Percentiles rank a stretch among this genome's conserved stretches.
These are phyloP conservation scores for Lipomyces kockii DNA, from an alignment of 805 yeast genomes.

Conservation along the genomic window DNA sequence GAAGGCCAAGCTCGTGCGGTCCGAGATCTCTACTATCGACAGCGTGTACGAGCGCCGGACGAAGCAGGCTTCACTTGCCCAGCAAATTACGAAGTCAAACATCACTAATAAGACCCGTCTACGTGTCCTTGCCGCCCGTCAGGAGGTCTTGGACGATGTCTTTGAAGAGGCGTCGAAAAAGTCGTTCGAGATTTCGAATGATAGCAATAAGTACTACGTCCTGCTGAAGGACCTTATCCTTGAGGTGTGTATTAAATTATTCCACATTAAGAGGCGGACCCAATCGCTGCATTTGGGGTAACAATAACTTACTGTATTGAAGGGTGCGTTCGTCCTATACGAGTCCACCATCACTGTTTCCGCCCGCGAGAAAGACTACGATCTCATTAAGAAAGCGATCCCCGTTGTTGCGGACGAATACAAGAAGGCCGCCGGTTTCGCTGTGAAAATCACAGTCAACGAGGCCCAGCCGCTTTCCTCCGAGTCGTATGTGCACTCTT, in stretches of 20 bases:
- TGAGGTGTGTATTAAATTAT: conserved; percentile 50
- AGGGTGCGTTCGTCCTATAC: conserved; percentile 65
- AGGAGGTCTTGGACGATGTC: conserved; percentile 73
- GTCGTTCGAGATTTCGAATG: conserved; percentile 61
- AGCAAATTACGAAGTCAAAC: conserved; percentile 94
- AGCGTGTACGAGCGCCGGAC: conserved; percentile 74
- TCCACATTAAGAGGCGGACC: neutral
- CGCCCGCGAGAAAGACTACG: conserved; percentile 69
- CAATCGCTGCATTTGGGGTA: neutral
- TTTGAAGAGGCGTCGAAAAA: conserved; percentile 70
- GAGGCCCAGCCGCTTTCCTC: conserved; percentile 63
- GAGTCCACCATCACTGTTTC: conserved; percentile 68
- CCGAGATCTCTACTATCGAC: conserved; percentile 89
- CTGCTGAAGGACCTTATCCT: conserved; percentile 77
- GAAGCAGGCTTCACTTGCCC: conserved; percentile 90
- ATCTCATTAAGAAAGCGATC: conserved; percentile 62
- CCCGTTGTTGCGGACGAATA: conserved; percentile 66
- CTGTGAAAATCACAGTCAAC: conserved; percentile 60
- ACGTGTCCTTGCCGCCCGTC: conserved; percentile 84
- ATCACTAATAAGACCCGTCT: conserved; percentile 94
- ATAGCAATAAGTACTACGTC: conserved; percentile 64
- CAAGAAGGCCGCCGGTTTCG: conserved; percentile 62
- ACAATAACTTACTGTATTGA: neutral
- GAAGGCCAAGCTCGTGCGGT: conserved; percentile 90
- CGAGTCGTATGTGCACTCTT: conserved; percentile 46